phyloP scores from a whole-genome alignment of 2,329 filamentous ascomycete species.

The Fusarium subtropicale region DNA sequence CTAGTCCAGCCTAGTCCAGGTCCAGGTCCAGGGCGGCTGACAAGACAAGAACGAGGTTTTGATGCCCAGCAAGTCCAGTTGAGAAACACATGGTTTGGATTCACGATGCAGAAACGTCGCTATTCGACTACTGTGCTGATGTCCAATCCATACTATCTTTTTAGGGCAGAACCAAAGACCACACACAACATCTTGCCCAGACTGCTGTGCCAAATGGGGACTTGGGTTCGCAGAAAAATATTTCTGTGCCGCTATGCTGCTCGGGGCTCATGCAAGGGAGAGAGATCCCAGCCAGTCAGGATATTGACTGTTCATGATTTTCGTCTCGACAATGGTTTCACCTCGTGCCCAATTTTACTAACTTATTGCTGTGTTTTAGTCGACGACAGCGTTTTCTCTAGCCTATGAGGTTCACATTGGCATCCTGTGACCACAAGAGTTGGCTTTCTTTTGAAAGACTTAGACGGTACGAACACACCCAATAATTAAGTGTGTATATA shows the following conservation, averaged over 20 bases:
- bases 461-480: conserved; percentile 29
- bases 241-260: conserved; percentile 28
- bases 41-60: conserved; percentile 36
- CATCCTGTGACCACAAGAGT: conserved; percentile 35
- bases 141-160: conserved; percentile 9
- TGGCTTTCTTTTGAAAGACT: conserved; percentile 14
- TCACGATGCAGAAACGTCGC: conserved; percentile 11
- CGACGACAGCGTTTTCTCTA: conserved; percentile 15
- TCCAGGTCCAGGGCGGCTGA: conserved; percentile 34
- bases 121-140: background rate
- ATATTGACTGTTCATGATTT: conserved; percentile 32
- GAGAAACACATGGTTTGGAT: conserved; percentile 20
- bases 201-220: conserved; percentile 7
- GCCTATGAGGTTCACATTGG: conserved; percentile 13
- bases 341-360: conserved; percentile 33
- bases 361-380: conserved; percentile 35
- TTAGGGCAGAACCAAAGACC: background rate
- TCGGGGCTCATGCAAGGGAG: conserved; percentile 39
- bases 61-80: conserved; percentile 33
- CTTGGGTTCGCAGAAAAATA: conserved; percentile 24
- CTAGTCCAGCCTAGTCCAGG: conserved; percentile 22
- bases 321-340: conserved; percentile 26
- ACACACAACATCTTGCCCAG: background rate
- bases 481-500: conserved; percentile 15
- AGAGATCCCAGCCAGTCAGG: conserved; percentile 31